Evolutionary conservation across 768 basidiomycete genomes (phyloP).

Genomic region (Macrolepiota fuliginosa): DNA sequence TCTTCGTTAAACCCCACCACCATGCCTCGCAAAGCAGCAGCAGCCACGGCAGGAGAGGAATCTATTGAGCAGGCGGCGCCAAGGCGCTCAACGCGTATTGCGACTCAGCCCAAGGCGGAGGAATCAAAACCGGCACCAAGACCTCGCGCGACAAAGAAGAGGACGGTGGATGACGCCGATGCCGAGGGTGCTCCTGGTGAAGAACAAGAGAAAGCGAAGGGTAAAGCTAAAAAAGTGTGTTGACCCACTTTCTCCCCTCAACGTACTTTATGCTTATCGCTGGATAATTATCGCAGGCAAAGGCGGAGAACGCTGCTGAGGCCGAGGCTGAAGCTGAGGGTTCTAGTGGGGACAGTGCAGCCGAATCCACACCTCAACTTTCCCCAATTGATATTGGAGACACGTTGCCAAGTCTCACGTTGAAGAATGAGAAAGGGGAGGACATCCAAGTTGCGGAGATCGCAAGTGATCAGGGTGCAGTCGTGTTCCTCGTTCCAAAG

Average conservation of each 20-base stretch:
- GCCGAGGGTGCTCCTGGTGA: not conserved
- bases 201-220: constrained; percentile 29
- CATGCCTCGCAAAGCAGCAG: constrained; percentile 30
- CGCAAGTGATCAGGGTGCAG: constrained; percentile 66
- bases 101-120: constrained; percentile 42
- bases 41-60: constrained; percentile 20
- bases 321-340: constrained; percentile 14
- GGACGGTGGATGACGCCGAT: constrained; percentile 28
- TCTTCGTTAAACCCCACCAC: constrained; percentile 20
- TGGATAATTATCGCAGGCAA: constrained; percentile 26
- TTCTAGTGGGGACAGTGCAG: constrained; percentile 24
- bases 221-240: constrained; percentile 39
- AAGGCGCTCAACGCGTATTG: constrained; percentile 57
- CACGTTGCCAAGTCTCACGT: constrained; percentile 62
- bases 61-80: constrained; percentile 33
- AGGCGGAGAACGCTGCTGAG: constrained; percentile 22
- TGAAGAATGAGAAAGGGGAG: constrained; percentile 85
- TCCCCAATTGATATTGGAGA: constrained; percentile 68
- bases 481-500: constrained; percentile 83
- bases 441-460: constrained; percentile 69
- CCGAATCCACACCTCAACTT: constrained; percentile 21
- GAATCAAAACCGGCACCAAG: constrained; percentile 22
- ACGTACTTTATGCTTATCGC: constrained; percentile 3
- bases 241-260: constrained; percentile 1
- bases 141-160: constrained; percentile 38